Conservation (phyloP, 768 basidiomycete species). For the Hemileccinum impolitum region DNA sequence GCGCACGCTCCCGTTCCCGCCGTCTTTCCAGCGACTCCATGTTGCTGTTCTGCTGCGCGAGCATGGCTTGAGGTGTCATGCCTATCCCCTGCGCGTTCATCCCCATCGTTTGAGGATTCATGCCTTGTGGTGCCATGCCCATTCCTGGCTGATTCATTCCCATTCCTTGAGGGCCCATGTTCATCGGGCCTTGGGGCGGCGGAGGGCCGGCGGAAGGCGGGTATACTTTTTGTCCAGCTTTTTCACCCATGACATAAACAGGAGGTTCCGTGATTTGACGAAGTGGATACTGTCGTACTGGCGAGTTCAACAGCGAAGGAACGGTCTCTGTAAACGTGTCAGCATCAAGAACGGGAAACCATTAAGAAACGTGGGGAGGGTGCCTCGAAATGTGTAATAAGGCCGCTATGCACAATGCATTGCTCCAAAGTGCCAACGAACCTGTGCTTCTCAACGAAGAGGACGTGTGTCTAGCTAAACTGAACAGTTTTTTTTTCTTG, state of each 20-base stretch:
- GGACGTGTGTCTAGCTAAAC: background rate
- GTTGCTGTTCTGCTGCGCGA: slow-evolving; percentile 67
- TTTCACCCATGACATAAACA: slow-evolving; percentile 71
- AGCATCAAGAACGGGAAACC: slow-evolving; percentile 11
- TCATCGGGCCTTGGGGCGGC: slow-evolving; percentile 26
- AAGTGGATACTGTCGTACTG: slow-evolving; percentile 70
- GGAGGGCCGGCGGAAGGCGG: slow-evolving; percentile 32
- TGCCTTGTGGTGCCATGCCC: slow-evolving; percentile 23
- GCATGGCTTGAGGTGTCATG: slow-evolving; percentile 53
- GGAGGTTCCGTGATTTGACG: slow-evolving; percentile 62
- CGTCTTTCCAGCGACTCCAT: slow-evolving; percentile 71
- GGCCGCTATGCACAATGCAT: background rate
- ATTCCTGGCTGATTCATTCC: slow-evolving; percentile 24
- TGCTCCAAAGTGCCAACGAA: background rate
- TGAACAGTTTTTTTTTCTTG: no score
- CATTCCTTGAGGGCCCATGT: slow-evolving; percentile 24
- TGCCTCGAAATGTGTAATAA: background rate
- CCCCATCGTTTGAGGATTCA: slow-evolving; percentile 24
- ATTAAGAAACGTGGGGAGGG: background rate
- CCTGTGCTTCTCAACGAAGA: background rate
- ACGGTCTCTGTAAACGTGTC: slow-evolving; percentile 47
- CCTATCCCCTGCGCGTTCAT: slow-evolving; percentile 22
- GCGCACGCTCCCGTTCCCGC: slow-evolving; percentile 54
- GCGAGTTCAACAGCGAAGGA: slow-evolving; percentile 54
- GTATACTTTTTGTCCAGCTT: slow-evolving; percentile 64